phyloP scores from a whole-genome alignment of 352 stramenopile species.

The Phytophthora gonapodyides region DNA sequence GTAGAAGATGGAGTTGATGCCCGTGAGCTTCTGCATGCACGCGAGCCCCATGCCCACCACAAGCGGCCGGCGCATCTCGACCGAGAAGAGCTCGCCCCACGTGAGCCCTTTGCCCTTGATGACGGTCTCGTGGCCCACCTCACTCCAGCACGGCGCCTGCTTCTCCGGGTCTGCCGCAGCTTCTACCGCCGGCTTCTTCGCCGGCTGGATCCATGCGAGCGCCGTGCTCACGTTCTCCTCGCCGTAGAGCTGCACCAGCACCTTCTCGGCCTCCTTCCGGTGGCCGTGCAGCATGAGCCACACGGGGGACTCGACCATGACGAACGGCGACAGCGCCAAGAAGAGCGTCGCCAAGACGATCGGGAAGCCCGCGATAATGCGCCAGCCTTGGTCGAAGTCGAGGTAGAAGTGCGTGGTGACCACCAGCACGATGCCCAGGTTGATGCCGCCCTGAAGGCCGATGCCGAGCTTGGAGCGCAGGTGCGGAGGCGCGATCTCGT shows the following conservation, averaged over 20 bases:
- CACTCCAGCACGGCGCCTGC: conserved; percentile 26
- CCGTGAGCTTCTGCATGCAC: conserved; percentile 46
- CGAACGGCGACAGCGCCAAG: conserved; percentile 36
- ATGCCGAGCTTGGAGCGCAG: conserved; percentile 43
- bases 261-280: conserved; percentile 30
- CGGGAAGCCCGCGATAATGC: conserved; percentile 55
- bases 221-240: conserved; percentile 38
- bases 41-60: conserved; percentile 39
- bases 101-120: conserved; percentile 22
- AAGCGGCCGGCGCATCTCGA: conserved; percentile 30
- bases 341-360: conserved; percentile 53
- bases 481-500: conserved; percentile 48
- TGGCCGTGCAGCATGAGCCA: conserved; percentile 48
- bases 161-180: conserved; percentile 12
- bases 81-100: conserved; percentile 25
- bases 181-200: conserved; percentile 7
- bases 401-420: conserved; percentile 50
- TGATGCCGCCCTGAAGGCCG: conserved; percentile 39
- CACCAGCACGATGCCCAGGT: conserved; percentile 44
- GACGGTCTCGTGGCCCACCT: conserved; percentile 26
- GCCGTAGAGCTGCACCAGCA: conserved; percentile 37
- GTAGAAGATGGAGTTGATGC: conserved; percentile 57
- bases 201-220: conserved; percentile 33
- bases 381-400: conserved; percentile 46
- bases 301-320: conserved; percentile 50